Evolutionary conservation across 768 basidiomycete species (phyloP).

Genomic region (Coprinopsis cinerea): DNA sequence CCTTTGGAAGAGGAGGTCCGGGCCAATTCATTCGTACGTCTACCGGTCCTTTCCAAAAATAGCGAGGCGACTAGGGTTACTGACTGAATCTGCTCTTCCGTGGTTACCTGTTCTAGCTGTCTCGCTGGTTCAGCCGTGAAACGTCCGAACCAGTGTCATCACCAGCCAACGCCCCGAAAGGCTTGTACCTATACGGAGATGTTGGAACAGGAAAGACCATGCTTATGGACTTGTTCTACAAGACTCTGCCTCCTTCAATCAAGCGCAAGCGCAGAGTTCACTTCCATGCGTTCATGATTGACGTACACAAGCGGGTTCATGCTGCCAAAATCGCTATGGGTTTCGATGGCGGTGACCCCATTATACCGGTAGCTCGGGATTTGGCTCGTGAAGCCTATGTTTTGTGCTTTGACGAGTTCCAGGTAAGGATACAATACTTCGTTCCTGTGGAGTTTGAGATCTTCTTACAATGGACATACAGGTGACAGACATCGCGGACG

Average conservation of each 20-base stretch:
- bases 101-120: slow-evolving; percentile 30
- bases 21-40: slow-evolving; percentile 35
- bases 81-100: neutral
- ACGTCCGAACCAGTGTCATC: slow-evolving; percentile 30
- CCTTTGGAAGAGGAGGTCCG: slow-evolving; percentile 40
- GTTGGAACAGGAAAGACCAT: slow-evolving; percentile 98
- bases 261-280: slow-evolving; percentile 84
- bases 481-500: slow-evolving; percentile 97
- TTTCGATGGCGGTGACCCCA: slow-evolving; percentile 68
- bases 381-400: slow-evolving; percentile 80
- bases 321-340: slow-evolving; percentile 72
- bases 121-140: slow-evolving; percentile 40
- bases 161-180: slow-evolving; percentile 62
- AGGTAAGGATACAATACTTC: slow-evolving; percentile 42
- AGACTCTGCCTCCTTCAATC: slow-evolving; percentile 63
- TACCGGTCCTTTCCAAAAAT: slow-evolving; percentile 10
- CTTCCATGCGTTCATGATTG: slow-evolving; percentile 99
- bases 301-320: slow-evolving; percentile 92
- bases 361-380: slow-evolving; percentile 81
- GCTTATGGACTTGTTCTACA: slow-evolving; percentile 98
- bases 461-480: slow-evolving; percentile 19
- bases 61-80: no score
- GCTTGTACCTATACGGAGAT: slow-evolving; percentile 92
- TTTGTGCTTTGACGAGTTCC: slow-evolving; percentile 97
- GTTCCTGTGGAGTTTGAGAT: neutral